Evolutionary conservation across 1,139 yeast species (phyloP), one percentile per base, ranked within the genome.

Genomic region (Candida glucosophila): DNA sequence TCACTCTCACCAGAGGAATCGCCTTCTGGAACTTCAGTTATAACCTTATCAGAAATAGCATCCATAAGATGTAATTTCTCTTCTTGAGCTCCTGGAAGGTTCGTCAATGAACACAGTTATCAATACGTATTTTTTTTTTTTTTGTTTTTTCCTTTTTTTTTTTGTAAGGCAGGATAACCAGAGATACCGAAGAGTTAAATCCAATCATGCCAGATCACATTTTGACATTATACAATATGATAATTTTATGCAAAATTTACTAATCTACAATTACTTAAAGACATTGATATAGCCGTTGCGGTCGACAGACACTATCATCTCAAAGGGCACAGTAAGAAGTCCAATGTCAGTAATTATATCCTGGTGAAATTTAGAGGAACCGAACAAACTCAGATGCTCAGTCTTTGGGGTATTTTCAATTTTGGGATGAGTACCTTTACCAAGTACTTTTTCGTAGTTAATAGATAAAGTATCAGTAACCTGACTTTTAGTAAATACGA

Each of bases 1-100:
- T 85, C 95, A 22, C n/a, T n/a, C n/a, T n/a, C n/a, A n/a, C n/a
- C 48, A 19, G 55, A 42, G 12, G 44, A 47, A 18, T 58, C 67
- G 2, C 41, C 33, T 0, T 49, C 37, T 2, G 54, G 53, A 1
- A 58, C 51, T 12, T 68, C 74, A 10, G 67, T 62, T 48, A 78
- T 76, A 9, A 73, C 69, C 25, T 77, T 62, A 37, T 79, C 90
- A 2, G 86, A 65, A 26, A 80, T 79, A 16, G 79, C 86, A 48
- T 80, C 90, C 90, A 80, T 79, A n/a, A n/a, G n/a, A n/a, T n/a
- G n/a, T n/a, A n/a, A n/a, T n/a, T n/a, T n/a, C n/a, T 12, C 17
- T 14, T 20, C 23, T n/a, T 6, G 4, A 12, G 10, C 8, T 14
- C 8, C 7, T 5, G 5, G 12, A 24, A 8, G n/a, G 13, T 12